phyloP scores from a whole-genome alignment of 169 alveolate genomes.

The Cryptosporidium andersoni region DNA sequence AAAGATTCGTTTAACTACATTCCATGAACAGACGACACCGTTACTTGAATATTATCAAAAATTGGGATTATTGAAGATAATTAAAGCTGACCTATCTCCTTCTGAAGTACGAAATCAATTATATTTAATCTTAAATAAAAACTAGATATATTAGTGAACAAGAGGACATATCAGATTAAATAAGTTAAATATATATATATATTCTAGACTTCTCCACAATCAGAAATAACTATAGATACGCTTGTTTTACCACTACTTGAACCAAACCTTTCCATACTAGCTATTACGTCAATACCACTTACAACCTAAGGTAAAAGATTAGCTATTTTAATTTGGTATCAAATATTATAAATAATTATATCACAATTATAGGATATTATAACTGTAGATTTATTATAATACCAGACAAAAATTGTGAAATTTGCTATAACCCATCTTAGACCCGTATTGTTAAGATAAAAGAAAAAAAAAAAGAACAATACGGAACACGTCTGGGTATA shows the following conservation, averaged over 20 bases:
- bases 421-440: constrained; percentile 70
- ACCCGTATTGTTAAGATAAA: constrained; percentile 25
- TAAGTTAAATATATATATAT: background rate
- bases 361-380: constrained; percentile 33
- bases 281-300: constrained; percentile 91
- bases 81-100: constrained; percentile 79
- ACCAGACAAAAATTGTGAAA: constrained; percentile 61
- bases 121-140: too few relatives aligned
- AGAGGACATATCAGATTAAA: background rate
- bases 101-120: constrained; percentile 61
- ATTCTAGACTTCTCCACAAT: constrained; percentile 88
- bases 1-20: constrained; percentile 78
- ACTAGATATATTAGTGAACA: too few relatives aligned
- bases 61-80: constrained; percentile 76
- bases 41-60: constrained; percentile 80
- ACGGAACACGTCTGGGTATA: constrained; percentile 71
- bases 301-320: constrained; percentile 30
- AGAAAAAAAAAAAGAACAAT: background rate
- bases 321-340: background rate
- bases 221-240: constrained; percentile 87
- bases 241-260: constrained; percentile 88
- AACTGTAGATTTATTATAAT: background rate
- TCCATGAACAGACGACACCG: constrained; percentile 81
- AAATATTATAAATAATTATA: background rate
- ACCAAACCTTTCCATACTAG: constrained; percentile 91